These are phyloP conservation scores for Naumovozyma baii DNA, from an alignment of 805 yeast genomes.

Conservation along the genomic window DNA sequence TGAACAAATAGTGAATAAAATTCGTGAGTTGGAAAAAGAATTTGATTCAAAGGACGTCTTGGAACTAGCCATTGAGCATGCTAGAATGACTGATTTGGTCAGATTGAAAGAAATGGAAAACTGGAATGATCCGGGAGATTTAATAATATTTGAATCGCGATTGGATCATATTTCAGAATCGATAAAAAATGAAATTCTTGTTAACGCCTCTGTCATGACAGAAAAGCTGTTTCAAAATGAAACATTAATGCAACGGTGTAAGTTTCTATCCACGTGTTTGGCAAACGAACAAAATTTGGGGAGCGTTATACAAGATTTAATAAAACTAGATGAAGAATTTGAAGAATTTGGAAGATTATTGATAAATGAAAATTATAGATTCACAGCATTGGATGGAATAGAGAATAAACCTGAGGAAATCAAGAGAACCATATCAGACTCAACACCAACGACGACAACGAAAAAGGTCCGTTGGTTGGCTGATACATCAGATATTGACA, in stretches of 20 bases:
- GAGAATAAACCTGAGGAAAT: neutral
- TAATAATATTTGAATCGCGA: slow-evolving; percentile 33
- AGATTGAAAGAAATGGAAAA: slow-evolving; percentile 43
- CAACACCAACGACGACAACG: neutral
- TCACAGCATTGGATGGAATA: neutral
- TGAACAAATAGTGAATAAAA: slow-evolving; percentile 34
- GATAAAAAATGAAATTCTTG: slow-evolving; percentile 44
- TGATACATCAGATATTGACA: neutral
- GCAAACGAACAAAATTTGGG: slow-evolving; percentile 15
- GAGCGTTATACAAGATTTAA: slow-evolving; percentile 23
- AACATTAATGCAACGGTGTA: slow-evolving; percentile 16
- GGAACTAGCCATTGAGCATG: slow-evolving; percentile 37
- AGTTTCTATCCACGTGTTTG: slow-evolving; percentile 18
- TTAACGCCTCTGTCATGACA: slow-evolving; percentile 45
- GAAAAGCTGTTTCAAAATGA: slow-evolving; percentile 37
- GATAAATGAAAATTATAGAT: slow-evolving; percentile 2
- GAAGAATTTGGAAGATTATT: slow-evolving; percentile 26
- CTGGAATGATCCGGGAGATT: slow-evolving; percentile 42
- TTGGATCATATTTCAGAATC: slow-evolving; percentile 38
- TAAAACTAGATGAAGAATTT: slow-evolving; percentile 30
- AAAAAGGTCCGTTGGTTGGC: neutral
- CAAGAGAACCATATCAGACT: neutral
- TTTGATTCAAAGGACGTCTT: slow-evolving; percentile 45
- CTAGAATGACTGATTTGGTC: slow-evolving; percentile 35
- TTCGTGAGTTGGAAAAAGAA: slow-evolving; percentile 42